Evolutionary conservation across 2,329 filamentous ascomycete genomes (phyloP).

Genomic region (Coniella lustricola): DNA sequence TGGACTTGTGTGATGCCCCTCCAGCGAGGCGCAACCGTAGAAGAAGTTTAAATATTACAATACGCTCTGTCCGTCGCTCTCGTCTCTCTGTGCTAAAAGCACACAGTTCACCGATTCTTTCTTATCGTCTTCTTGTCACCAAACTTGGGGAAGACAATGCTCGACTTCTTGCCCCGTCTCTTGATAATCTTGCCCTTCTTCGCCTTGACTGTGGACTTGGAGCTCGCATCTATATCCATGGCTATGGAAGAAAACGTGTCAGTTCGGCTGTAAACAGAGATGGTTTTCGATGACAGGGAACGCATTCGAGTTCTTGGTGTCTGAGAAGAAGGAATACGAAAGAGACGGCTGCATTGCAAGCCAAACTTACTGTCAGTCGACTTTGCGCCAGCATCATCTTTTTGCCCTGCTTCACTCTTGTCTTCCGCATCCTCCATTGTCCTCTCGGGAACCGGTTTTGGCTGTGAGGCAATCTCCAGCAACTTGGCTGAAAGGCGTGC

Average conservation of each 20-base stretch:
- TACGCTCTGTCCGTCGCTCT: neutral
- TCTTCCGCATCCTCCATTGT: conserved; percentile 40
- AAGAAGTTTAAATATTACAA: neutral
- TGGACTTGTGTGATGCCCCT: neutral
- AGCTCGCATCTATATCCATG: conserved; percentile 50
- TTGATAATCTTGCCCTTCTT: conserved; percentile 50
- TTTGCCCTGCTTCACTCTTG: conserved; percentile 28
- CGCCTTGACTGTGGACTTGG: conserved; percentile 30
- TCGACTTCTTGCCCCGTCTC: conserved; percentile 46
- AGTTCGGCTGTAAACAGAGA: neutral
- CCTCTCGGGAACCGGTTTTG: conserved; percentile 51
- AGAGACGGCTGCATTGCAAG: conserved; percentile 17
- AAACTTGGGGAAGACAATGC: conserved; percentile 55
- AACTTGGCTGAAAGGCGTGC: conserved; percentile 82
- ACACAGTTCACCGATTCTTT: conserved; percentile 28
- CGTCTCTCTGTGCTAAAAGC: too few relatives aligned
- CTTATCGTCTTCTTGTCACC: conserved; percentile 42
- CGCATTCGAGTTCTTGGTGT: neutral
- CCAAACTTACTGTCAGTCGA: conserved; percentile 25
- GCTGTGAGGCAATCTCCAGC: conserved; percentile 69
- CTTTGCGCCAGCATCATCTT: conserved; percentile 21
- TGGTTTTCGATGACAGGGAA: neutral
- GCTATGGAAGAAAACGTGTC: conserved; percentile 22
- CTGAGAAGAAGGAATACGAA: neutral
- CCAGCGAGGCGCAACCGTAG: neutral